Conservation (phyloP, 768 basidiomycete species). For the Pisolithus orientalis region DNA sequence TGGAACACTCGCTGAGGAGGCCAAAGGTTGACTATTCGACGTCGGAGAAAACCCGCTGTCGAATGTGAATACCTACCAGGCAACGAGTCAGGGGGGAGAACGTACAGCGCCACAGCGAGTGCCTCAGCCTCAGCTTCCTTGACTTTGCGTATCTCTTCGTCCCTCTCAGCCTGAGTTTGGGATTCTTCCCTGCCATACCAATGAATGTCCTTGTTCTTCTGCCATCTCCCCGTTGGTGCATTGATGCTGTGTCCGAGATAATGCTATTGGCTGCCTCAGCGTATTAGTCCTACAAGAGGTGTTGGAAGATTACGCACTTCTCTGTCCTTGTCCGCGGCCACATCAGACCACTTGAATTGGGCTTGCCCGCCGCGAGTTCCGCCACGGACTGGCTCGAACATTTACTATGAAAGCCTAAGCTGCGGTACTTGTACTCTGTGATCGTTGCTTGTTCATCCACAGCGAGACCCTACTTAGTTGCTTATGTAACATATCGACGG, state of each 20-base stretch:
- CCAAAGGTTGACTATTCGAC: conserved; percentile 23
- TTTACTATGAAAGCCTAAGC: conserved; percentile 16
- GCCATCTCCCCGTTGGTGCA: conserved; percentile 94
- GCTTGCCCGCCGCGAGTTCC: conserved; percentile 91
- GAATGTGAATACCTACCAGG: background rate
- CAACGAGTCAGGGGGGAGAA: background rate
- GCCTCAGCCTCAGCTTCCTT: conserved; percentile 92
- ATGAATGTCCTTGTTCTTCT: conserved; percentile 94
- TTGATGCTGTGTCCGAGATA: conserved; percentile 95
- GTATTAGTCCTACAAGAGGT: background rate
- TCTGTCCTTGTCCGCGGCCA: conserved; percentile 87
- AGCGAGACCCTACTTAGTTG: no score
- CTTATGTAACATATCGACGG: no score
- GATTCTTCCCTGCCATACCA: conserved; percentile 79
- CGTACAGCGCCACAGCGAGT: conserved; percentile 70
- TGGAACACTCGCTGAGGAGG: conserved; percentile 13
- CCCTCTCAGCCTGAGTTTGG: conserved; percentile 38
- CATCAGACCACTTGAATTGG: conserved; percentile 89
- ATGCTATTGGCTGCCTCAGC: conserved; percentile 44
- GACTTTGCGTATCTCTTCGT: conserved; percentile 71
- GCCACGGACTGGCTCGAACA: conserved; percentile 84
- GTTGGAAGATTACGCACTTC: conserved; percentile 46
- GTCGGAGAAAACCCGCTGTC: conserved; percentile 68
- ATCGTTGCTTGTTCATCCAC: no score
- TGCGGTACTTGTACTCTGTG: background rate